Conservation (phyloP, 441 rosid species). For the Biscutella auriculata region DNA sequence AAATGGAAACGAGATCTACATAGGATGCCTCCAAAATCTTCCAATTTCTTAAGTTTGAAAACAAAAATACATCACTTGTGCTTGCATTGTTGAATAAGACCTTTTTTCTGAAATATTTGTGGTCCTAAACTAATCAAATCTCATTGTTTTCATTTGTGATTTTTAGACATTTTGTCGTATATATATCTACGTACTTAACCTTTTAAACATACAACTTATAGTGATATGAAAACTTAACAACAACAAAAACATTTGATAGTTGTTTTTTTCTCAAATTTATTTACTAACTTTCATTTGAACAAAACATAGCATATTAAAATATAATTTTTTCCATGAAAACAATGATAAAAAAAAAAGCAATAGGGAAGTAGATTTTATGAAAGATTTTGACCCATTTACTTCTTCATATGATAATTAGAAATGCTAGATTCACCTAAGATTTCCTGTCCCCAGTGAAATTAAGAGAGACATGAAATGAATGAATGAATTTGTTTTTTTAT, state of each 20-base stretch:
- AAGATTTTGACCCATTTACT: conserved; percentile 17
- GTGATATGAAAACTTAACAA: too few species aligned
- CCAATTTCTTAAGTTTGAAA: conserved; percentile 20
- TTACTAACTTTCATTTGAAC: too few species aligned
- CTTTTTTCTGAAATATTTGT: conserved; percentile 7
- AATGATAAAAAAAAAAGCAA: not conserved
- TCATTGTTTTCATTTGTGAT: conserved; percentile 1
- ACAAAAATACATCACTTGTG: conserved; percentile 11
- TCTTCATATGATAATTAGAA: conserved; percentile 13
- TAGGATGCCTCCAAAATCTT: conserved; percentile 23
- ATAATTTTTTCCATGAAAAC: not conserved
- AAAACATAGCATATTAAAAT: too few species aligned
- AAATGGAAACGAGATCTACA: conserved; percentile 17
- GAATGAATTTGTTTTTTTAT: not conserved
- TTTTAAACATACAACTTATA: too few species aligned
- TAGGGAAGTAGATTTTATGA: conserved; percentile 4
- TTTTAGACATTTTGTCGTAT: conserved; percentile 5
- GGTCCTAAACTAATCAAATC: conserved; percentile 14
- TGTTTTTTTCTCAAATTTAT: too few species aligned
- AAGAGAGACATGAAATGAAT: conserved; percentile 18
- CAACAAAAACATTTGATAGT: too few species aligned
- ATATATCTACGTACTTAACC: too few species aligned
- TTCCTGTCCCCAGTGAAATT: conserved; percentile 20
- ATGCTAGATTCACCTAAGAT: conserved; percentile 24
- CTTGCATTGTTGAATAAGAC: conserved; percentile 14